Conservation (phyloP, 2,329 filamentous ascomycete species). For the Fusarium haematococcum region DNA sequence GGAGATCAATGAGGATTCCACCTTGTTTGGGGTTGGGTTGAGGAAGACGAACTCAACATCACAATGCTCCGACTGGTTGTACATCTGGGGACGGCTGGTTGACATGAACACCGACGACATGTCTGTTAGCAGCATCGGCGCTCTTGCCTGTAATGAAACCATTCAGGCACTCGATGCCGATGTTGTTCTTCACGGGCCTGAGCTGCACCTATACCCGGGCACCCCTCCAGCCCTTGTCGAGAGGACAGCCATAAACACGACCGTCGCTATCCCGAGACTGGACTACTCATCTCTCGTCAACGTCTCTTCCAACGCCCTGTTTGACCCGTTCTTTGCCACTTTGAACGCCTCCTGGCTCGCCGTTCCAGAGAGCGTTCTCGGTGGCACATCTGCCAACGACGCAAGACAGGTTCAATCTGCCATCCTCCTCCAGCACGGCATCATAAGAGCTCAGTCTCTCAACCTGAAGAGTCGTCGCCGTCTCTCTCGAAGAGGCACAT, state of each 20-base stretch:
- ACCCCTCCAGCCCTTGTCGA: constrained; percentile 45
- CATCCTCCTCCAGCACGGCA: constrained; percentile 51
- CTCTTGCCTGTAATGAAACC: constrained; percentile 54
- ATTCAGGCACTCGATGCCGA: constrained; percentile 45
- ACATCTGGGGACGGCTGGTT: constrained; percentile 50
- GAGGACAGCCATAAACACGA: constrained; percentile 29
- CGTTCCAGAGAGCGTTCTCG: constrained; percentile 43
- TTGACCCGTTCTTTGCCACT: constrained; percentile 52
- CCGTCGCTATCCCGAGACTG: constrained; percentile 41
- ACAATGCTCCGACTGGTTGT: constrained; percentile 50
- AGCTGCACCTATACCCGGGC: constrained; percentile 44
- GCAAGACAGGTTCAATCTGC: constrained; percentile 44
- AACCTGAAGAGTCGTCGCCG: constrained; percentile 45
- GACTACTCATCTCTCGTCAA: constrained; percentile 48
- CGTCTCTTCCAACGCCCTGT: constrained; percentile 40
- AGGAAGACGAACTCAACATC: constrained; percentile 33
- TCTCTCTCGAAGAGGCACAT: constrained; percentile 30
- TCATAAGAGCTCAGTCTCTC: constrained; percentile 52
- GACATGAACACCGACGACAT: constrained; percentile 38
- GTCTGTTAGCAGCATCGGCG: constrained; percentile 47
- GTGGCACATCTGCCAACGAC: constrained; percentile 21
- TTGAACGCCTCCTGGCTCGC: constrained; percentile 50
- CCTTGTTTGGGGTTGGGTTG: constrained; percentile 35
- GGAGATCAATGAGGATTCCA: background rate
- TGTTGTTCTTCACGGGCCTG: constrained; percentile 39